phyloP scores from a whole-genome alignment of 768 basidiomycete genomes.

The Amanita rimosa region DNA sequence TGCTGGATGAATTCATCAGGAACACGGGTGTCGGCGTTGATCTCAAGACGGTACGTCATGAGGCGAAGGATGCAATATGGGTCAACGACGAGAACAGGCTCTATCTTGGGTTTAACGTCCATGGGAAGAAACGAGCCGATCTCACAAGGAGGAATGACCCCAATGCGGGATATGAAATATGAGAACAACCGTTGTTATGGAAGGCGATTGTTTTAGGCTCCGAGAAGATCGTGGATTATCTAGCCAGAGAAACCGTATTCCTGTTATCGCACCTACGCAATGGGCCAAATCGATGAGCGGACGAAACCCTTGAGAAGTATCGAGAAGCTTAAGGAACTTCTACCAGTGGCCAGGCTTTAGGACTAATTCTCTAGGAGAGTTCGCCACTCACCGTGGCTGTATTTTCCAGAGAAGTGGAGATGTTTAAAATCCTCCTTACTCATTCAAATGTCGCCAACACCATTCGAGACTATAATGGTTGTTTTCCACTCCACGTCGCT shows the following conservation, averaged over 20 bases:
- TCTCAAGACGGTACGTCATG: constrained; percentile 16
- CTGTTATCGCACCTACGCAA: too few relatives aligned
- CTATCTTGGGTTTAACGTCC: too few relatives aligned
- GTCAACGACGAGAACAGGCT: neutral
- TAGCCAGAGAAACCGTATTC: too few relatives aligned
- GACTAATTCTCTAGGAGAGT: constrained; percentile 23
- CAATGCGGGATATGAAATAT: too few relatives aligned
- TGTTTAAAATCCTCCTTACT: constrained; percentile 30
- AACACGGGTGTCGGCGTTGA: constrained; percentile 34
- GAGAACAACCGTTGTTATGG: too few relatives aligned
- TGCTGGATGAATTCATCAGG: constrained; percentile 47
- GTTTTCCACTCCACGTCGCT: constrained; percentile 40
- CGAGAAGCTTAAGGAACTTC: constrained; percentile 19
- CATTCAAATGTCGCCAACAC: constrained; percentile 24
- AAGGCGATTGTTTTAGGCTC: too few relatives aligned
- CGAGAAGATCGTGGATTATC: too few relatives aligned
- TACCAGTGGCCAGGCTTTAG: constrained; percentile 43
- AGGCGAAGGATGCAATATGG: constrained; percentile 14
- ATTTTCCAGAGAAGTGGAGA: constrained; percentile 22
- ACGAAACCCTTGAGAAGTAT: too few relatives aligned
- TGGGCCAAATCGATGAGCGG: too few relatives aligned
- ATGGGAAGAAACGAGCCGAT: too few relatives aligned
- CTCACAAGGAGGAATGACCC: too few relatives aligned
- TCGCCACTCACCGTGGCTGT: too few relatives aligned
- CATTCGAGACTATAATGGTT: constrained; percentile 34